Conservation (phyloP, 139 green algal genomes). For the Haematococcus lacustris region DNA sequence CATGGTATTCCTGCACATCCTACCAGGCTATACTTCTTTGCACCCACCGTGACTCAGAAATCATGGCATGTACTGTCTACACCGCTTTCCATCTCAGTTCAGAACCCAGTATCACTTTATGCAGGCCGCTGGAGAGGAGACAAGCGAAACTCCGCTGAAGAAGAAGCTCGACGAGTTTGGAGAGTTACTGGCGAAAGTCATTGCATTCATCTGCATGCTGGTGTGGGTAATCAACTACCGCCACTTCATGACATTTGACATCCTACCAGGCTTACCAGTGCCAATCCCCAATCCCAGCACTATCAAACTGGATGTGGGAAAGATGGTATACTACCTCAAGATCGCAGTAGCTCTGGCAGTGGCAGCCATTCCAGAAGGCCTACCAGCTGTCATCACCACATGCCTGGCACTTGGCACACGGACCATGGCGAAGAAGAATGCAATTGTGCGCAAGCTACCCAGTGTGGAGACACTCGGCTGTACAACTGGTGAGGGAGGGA, state of each 20-base stretch:
- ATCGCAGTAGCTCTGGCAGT: slow-evolving; percentile 95
- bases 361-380: slow-evolving; percentile 94
- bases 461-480: slow-evolving; percentile 95
- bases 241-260: slow-evolving; percentile 73
- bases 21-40: too few relatives aligned
- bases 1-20: too few relatives aligned
- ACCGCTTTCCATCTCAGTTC: too few relatives aligned
- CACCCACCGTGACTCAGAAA: too few relatives aligned
- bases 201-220: slow-evolving; percentile 88
- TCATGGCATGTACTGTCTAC: too few relatives aligned
- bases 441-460: slow-evolving; percentile 62
- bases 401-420: slow-evolving; percentile 78
- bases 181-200: slow-evolving; percentile 66
- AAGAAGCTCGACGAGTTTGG: slow-evolving; percentile 97
- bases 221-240: slow-evolving; percentile 99
- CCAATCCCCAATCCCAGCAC: slow-evolving; percentile 33
- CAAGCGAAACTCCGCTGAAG: slow-evolving; percentile 86
- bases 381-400: slow-evolving; percentile 98
- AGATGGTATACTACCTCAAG: slow-evolving; percentile 90
- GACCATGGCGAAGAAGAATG: background rate
- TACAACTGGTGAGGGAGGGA: slow-evolving; percentile 63
- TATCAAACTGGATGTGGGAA: slow-evolving; percentile 4
- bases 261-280: slow-evolving; percentile 23
- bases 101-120: too few relatives aligned
- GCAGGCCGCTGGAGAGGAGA: slow-evolving; percentile 34